These are phyloP conservation scores for Mycosphaerella arachidis DNA, from an alignment of 2,329 filamentous ascomycete species.

Conservation along the genomic window DNA sequence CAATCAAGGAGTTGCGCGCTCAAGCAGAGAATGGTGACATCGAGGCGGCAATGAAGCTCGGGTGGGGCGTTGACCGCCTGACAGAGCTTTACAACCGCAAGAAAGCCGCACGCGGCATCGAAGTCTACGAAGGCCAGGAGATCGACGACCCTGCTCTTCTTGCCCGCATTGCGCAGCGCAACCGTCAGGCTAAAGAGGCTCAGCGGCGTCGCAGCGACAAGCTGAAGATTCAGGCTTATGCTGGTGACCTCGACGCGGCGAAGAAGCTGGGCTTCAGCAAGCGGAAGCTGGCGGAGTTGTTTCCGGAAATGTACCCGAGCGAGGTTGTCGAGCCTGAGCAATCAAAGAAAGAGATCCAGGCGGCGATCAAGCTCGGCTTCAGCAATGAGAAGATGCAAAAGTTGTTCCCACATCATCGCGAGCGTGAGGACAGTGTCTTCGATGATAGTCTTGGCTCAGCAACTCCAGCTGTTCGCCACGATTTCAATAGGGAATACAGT, in stretches of 20 bases:
- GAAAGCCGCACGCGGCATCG: conserved; percentile 6
- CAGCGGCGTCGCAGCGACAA: conserved; percentile 12
- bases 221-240: conserved; percentile 5
- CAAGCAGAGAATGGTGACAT: conserved; percentile 10
- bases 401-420: conserved; percentile 4
- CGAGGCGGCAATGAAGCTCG: conserved; percentile 16
- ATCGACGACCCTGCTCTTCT: conserved; percentile 15
- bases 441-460: background rate
- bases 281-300: conserved; percentile 9
- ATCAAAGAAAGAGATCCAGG: conserved; percentile 10
- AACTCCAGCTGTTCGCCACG: background rate
- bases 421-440: background rate
- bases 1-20: conserved; percentile 11
- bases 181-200: conserved; percentile 7
- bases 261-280: conserved; percentile 14
- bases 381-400: conserved; percentile 13
- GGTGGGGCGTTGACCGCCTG: conserved; percentile 15
- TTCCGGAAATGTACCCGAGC: background rate
- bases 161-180: conserved; percentile 9
- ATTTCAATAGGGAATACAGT: background rate
- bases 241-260: conserved; percentile 15
- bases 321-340: background rate
- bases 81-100: conserved; percentile 16
- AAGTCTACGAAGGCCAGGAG: background rate
- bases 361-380: conserved; percentile 13